phyloP scores from a whole-genome alignment of 805 yeast genomes.

The Torulaspora franciscae region DNA sequence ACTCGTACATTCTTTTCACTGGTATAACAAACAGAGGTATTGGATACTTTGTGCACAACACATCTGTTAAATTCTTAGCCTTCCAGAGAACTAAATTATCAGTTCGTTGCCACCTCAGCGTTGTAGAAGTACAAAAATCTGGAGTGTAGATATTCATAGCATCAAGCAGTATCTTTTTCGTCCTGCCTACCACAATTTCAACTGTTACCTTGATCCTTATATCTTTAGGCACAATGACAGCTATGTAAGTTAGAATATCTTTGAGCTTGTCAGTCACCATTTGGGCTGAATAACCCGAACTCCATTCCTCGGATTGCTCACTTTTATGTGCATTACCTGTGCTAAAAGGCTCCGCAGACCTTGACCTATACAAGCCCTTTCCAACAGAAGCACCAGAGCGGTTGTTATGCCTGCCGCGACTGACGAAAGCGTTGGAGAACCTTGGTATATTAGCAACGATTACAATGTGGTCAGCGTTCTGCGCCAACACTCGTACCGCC shows the following conservation, averaged over 20 bases:
- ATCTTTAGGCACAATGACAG: constrained; percentile 18
- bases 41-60: constrained; percentile 26
- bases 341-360: constrained; percentile 12
- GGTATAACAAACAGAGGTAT: constrained; percentile 32
- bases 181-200: constrained; percentile 32
- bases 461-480: constrained; percentile 63
- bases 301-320: constrained; percentile 26
- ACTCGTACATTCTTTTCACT: constrained; percentile 26
- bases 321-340: constrained; percentile 11
- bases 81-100: constrained; percentile 26
- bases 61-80: constrained; percentile 26
- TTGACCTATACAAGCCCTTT: constrained; percentile 8
- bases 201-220: constrained; percentile 33
- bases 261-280: constrained; percentile 22
- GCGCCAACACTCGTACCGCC: constrained; percentile 49
- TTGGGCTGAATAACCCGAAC: constrained; percentile 29
- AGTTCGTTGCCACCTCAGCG: constrained; percentile 25
- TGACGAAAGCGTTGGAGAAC: constrained; percentile 14
- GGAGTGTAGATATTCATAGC: constrained; percentile 34
- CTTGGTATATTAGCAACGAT: constrained; percentile 45
- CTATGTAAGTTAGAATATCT: constrained; percentile 24
- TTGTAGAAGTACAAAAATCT: constrained; percentile 28
- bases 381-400: constrained; percentile 7
- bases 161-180: constrained; percentile 24
- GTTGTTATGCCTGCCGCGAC: constrained; percentile 4